Conservation (phyloP, 225 moss, liverwort and hornwort genomes). For the Takakia lepidozioides region DNA sequence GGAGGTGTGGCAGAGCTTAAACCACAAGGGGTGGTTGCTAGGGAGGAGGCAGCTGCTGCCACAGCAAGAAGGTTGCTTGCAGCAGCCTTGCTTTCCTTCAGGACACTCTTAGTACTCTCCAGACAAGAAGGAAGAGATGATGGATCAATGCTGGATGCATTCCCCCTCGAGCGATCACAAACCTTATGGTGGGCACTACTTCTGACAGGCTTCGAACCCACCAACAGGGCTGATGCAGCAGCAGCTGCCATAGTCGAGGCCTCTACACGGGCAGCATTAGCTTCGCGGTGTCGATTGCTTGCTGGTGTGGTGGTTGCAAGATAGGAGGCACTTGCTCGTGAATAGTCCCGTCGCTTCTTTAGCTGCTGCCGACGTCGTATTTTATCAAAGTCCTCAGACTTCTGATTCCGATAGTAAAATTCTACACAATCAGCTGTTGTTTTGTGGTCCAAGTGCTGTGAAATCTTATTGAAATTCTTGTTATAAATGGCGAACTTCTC, state of each 20-base stretch:
- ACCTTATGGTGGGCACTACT: conserved; percentile 31
- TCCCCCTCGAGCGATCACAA: conserved; percentile 26
- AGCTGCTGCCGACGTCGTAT: conserved; percentile 31
- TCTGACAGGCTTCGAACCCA: conserved; percentile 34
- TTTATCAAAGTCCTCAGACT: conserved; percentile 44
- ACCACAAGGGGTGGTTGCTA: conserved; percentile 56
- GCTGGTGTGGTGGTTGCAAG: conserved; percentile 56
- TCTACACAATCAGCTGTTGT: conserved; percentile 55
- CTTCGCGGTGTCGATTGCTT: conserved; percentile 50
- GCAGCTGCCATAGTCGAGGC: conserved; percentile 43
- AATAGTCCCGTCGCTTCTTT: conserved; percentile 41
- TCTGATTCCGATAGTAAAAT: conserved; percentile 49
- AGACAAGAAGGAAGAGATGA: conserved; percentile 15
- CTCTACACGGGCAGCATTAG: conserved; percentile 57
- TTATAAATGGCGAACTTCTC: conserved; percentile 38
- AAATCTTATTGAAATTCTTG: conserved; percentile 48
- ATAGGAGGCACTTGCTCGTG: conserved; percentile 32
- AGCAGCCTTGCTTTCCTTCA: conserved; percentile 35
- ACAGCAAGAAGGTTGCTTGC: conserved; percentile 10
- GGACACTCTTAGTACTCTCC: conserved; percentile 14
- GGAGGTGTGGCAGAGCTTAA: conserved; percentile 38
- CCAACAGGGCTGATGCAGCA: conserved; percentile 18
- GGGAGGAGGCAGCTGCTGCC: conserved; percentile 16
- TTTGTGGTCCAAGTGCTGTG: conserved; percentile 26
- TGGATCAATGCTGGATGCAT: conserved; percentile 19